A percentile compares a stretch with the other conserved stretches of the same genome.
These are phyloP conservation scores for Vanrija pseudolonga DNA, from an alignment of 1,284 basidiomycete genomes.

Conservation along the genomic window DNA sequence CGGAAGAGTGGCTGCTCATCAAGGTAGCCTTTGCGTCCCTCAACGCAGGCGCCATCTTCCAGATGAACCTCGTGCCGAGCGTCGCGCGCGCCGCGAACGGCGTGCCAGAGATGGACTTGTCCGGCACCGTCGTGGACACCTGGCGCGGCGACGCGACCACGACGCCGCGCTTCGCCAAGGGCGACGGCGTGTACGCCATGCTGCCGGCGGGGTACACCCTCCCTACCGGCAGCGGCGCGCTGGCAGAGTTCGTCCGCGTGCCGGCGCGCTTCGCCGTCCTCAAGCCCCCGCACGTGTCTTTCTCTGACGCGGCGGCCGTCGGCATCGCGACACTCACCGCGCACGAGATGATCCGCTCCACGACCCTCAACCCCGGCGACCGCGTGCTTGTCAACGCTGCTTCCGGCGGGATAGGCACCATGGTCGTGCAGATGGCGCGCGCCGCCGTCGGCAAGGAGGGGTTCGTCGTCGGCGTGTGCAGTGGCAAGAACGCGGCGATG, in stretches of 20 bases:
- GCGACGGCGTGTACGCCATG: slow-evolving; percentile 9
- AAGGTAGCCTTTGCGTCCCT: slow-evolving; percentile 6
- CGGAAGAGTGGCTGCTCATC: slow-evolving; percentile 11
- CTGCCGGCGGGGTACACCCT: slow-evolving; percentile 1
- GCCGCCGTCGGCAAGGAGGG: slow-evolving; percentile 56
- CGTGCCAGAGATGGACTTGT: slow-evolving; percentile 12
- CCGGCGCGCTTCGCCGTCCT: not conserved
- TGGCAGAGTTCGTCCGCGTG: slow-evolving; percentile 3
- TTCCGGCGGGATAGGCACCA: slow-evolving; percentile 56
- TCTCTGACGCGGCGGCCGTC: not conserved
- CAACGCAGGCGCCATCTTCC: slow-evolving; percentile 10
- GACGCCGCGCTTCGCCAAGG: not conserved
- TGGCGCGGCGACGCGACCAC: slow-evolving; percentile 1
- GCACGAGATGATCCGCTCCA: not conserved
- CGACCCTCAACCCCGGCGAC: not conserved
- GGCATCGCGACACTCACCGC: slow-evolving; percentile 9
- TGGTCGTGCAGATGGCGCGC: slow-evolving; percentile 58
- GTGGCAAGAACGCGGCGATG: slow-evolving; percentile 54
- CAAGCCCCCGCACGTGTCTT: not conserved
- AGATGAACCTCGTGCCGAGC: slow-evolving; percentile 3
- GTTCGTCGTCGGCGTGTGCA: slow-evolving; percentile 58
- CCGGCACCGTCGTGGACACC: slow-evolving; percentile 10
- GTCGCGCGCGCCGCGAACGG: not conserved
- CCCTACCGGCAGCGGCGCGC: slow-evolving; percentile 8
- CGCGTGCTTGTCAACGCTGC: slow-evolving; percentile 13